phyloP scores from a whole-genome alignment of 768 basidiomycete species.

The Lentinula sp. region DNA sequence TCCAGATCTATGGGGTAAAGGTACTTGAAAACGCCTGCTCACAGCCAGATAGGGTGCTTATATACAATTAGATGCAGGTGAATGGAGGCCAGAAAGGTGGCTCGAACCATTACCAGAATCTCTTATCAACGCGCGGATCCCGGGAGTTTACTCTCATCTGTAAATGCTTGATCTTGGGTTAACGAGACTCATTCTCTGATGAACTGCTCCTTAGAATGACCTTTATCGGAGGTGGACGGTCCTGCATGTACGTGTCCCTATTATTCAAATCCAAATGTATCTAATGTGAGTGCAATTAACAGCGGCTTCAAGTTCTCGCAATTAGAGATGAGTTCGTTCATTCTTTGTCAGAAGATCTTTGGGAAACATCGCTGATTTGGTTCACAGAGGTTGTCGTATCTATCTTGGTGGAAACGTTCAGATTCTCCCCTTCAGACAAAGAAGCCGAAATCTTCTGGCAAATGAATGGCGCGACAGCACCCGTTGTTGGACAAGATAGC shows the following conservation, averaged over 20 bases:
- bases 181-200: not conserved
- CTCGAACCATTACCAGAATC: constrained; percentile 24
- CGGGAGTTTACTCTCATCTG: constrained; percentile 30
- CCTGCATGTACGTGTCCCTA: constrained; percentile 26
- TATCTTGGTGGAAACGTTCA: not conserved
- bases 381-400: not conserved
- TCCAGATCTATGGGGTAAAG: constrained; percentile 30
- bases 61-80: constrained; percentile 24
- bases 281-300: not conserved
- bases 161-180: constrained; percentile 11
- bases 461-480: not conserved
- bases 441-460: not conserved
- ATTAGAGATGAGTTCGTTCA: constrained; percentile 3
- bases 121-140: constrained; percentile 25
- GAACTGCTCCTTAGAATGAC: constrained; percentile 29
- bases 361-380: not conserved
- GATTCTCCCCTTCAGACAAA: not conserved
- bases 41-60: not conserved
- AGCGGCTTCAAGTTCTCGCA: constrained; percentile 7
- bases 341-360: not conserved
- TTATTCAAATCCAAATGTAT: no score
- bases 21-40: not conserved
- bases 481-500: not conserved
- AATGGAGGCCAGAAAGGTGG: constrained; percentile 45
- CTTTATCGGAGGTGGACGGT: constrained; percentile 32